Conservation (phyloP, 768 basidiomycete genomes). For the Leucocoprinus leucothites region DNA sequence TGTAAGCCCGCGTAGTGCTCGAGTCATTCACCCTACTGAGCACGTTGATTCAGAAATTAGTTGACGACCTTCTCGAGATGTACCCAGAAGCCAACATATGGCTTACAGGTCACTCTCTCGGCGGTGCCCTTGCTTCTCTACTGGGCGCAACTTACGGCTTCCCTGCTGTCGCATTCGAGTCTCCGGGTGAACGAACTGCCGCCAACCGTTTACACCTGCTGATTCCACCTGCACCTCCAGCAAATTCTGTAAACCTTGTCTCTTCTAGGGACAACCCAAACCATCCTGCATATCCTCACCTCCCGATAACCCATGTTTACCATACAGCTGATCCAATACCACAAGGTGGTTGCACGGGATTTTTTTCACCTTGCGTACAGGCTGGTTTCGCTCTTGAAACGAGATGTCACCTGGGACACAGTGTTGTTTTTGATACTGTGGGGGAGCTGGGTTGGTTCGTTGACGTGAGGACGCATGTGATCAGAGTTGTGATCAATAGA, state of each 20-base stretch:
- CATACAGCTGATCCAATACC: slow-evolving; percentile 94
- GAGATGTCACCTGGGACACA: slow-evolving; percentile 84
- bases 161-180: slow-evolving; percentile 89
- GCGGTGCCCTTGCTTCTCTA: slow-evolving; percentile 88
- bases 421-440: slow-evolving; percentile 87
- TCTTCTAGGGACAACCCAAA: neutral
- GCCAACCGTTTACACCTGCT: slow-evolving; percentile 86
- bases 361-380: slow-evolving; percentile 71
- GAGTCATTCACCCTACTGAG: neutral
- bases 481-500: slow-evolving; percentile 64
- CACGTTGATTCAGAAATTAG: slow-evolving; percentile 57
- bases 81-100: slow-evolving; percentile 87
- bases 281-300: slow-evolving; percentile 41
- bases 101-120: slow-evolving; percentile 87
- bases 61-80: slow-evolving; percentile 79
- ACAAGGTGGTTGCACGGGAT: slow-evolving; percentile 76
- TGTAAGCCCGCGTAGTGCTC: slow-evolving; percentile 39
- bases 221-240: slow-evolving; percentile 63
- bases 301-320: slow-evolving; percentile 69
- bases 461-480: slow-evolving; percentile 74
- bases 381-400: slow-evolving; percentile 89
- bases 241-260: neutral
- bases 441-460: slow-evolving; percentile 78
- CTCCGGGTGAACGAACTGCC: slow-evolving; percentile 73
- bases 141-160: slow-evolving; percentile 88